These are phyloP conservation scores for Mycena olivaceomarginata DNA, from an alignment of 768 basidiomycete genomes.

Conservation along the genomic window DNA sequence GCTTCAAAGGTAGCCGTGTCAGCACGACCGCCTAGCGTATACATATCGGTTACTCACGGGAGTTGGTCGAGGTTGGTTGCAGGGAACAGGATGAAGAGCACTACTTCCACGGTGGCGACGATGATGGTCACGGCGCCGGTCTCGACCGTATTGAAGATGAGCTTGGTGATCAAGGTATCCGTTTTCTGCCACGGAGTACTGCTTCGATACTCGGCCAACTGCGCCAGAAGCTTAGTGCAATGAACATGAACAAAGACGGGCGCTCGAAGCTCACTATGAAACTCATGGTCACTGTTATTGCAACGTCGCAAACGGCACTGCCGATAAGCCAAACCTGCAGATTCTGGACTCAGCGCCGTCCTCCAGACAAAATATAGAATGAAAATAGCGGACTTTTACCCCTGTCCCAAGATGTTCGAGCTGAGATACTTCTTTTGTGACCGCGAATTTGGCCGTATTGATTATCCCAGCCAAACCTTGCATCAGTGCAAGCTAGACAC, in stretches of 20 bases:
- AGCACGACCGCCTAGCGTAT: neutral
- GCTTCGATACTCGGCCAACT: neutral
- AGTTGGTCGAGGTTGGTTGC: neutral
- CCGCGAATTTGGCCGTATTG: neutral
- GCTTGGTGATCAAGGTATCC: conserved; percentile 9
- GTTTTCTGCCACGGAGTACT: conserved; percentile 2
- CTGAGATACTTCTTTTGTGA: neutral
- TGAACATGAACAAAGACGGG: neutral
- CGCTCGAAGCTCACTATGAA: conserved; percentile 3
- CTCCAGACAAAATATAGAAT: neutral
- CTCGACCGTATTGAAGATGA: conserved; percentile 12
- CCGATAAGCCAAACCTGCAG: conserved; percentile 10
- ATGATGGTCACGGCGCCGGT: neutral
- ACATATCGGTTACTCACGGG: neutral
- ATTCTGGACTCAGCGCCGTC: neutral
- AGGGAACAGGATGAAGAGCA: conserved; percentile 3
- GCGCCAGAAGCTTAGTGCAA: neutral
- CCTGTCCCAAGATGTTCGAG: neutral
- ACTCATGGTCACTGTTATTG: neutral
- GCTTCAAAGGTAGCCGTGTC: neutral
- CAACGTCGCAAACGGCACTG: conserved; percentile 13
- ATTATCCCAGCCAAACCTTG: neutral
- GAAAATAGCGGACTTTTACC: neutral
- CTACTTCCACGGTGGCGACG: neutral
- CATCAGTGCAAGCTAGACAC: conserved; percentile 2